Evolutionary conservation across 2,329 filamentous ascomycete species (phyloP), one percentile per base, ranked within the genome.

Genomic region (Claviceps spartinae): DNA sequence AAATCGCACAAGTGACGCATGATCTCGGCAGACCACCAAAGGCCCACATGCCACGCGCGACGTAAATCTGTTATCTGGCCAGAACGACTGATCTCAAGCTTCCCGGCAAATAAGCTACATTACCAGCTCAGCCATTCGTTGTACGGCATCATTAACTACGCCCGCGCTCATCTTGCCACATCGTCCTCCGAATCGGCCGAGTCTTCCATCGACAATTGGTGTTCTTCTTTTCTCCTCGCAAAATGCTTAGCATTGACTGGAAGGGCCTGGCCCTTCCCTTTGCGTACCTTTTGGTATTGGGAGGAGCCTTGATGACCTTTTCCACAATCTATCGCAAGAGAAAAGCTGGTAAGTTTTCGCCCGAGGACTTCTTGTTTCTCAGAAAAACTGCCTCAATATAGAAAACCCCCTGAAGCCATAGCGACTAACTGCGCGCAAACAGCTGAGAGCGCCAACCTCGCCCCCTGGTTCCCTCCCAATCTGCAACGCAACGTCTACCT

Each of bases 401-500:
- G 11, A 41, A 41, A 41, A 16, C 1, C 13, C 6, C 38, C 5
- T 13, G 5, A 26, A 44, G 13, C 14, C 42, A 14, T 24, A 30
- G 18, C 6, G 37, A 22, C 14, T 42, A n/a, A 43, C n/a, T 41
- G 7, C 7, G n/a, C n/a, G 43, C 43, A 16, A 36, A 48, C 58
- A 89, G 86, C 75, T 58, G 82, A 88, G 72, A 85, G 86, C 61
- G 85, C 88, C 51, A 88, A 86, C 59, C 82, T 98, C 55, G 88
- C 86, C 59, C 89, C 91, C 60, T 98, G 93, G 91, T 98, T 98
- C 70, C 83, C 85, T 24, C 79, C 85, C 50, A 90, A 98, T 67
- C 75, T 94, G 49, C 86, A 93, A 69, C 87, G 91, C 69, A 90
- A 98, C 69, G 81, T 98, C 65, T 98, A 97, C 75, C 81, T 95